phyloP scores from a whole-genome alignment of 2,329 filamentous ascomycete genomes.

The Sclerotinia minor region DNA sequence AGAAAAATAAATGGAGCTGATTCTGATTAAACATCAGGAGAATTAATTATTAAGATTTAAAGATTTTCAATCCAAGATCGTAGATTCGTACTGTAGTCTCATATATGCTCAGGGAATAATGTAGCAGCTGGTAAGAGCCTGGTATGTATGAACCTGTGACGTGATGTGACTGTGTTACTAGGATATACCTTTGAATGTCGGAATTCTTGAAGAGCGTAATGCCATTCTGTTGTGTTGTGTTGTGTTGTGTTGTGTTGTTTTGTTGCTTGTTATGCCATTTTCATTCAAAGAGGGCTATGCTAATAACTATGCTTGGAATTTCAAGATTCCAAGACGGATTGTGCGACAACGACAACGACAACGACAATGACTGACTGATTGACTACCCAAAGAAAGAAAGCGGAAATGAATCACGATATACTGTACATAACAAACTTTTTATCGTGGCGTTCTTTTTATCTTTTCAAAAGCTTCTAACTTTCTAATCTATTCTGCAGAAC shows the following conservation, averaged over 20 bases:
- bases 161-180: neutral
- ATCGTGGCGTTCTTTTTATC: neutral
- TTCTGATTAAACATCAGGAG: neutral
- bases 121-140: too few species aligned
- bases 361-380: neutral
- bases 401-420: neutral
- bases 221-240: neutral
- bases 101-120: neutral
- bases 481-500: neutral
- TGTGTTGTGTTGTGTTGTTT: too few species aligned
- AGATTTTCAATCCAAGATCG: too few species aligned
- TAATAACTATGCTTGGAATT: neutral
- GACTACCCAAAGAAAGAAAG: neutral
- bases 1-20: neutral
- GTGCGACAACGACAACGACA: neutral
- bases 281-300: neutral
- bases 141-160: neutral
- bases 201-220: too few species aligned
- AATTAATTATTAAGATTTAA: neutral
- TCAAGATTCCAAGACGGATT: neutral
- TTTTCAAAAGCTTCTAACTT: too few species aligned
- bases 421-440: neutral
- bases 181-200: neutral
- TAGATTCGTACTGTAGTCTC: too few species aligned
- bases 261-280: neutral